Evolutionary conservation across 495 filamentous ascomycete species (phyloP), one percentile per base, ranked within the genome.

Genomic region (Amniculicola lignicola): DNA sequence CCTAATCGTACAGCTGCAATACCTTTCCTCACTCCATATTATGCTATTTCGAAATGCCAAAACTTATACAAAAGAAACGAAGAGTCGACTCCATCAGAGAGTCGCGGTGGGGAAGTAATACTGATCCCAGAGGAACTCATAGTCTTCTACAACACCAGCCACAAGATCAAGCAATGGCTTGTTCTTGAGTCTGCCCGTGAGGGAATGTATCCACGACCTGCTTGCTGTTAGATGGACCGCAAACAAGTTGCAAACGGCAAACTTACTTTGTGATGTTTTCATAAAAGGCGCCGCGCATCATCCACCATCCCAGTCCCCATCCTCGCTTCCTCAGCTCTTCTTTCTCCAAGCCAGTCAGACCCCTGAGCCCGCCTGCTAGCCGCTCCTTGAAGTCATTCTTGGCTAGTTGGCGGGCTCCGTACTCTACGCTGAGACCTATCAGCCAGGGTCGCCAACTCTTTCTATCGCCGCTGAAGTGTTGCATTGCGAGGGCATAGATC

Each of bases 61-160:
- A 25, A 33, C 16, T 35, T 21, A 43, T 7, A 53, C 22, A 59
- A 45, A 43, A 37, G 49, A 60, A 27, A 48, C 37, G 18, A 28
- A n/a, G n/a, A n/a, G n/a, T n/a, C n/a, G n/a, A n/a, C n/a, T n/a
- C n/a, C n/a, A n/a, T 68, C 70, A 89, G 54, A 87, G 62, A 0
- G 84, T 88, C 21, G 84, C 80, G 10, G 84, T 87, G 10, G 83
- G 78, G 70, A 97, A 97, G 71, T 98, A 92, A 66, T 95, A 97
- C 46, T 95, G 88, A 72, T 96, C 92, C 93, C 93, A 98, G 14
- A 98, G 76, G 66, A 93, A 96, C 67, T 94, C 88, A 63, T 97
- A 97, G 66, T 98, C 94, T 68, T 95, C 91, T 50, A 97, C 64
- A 19, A 98, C 79, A 46, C 84, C 90, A 0, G 81, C 83, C 14